Evolutionary conservation across 106 monocot species (phyloP).

Genomic region (Triglochin maritima): DNA sequence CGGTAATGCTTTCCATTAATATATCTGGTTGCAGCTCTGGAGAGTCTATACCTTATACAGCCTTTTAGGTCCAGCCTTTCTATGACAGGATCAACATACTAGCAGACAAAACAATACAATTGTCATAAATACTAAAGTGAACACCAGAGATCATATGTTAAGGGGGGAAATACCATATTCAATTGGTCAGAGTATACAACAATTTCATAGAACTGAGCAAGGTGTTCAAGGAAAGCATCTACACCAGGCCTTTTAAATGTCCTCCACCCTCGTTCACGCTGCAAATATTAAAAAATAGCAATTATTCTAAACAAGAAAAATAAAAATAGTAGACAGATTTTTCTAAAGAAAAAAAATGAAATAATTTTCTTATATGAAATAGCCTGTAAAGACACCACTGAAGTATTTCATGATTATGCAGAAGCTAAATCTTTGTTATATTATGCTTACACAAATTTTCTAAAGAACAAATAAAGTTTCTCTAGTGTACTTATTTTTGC

Average conservation of each 20-base stretch:
- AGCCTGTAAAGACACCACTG: no score
- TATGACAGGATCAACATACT: constrained; percentile 97
- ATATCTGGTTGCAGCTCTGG: constrained; percentile 91
- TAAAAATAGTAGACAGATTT: no score
- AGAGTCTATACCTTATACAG: constrained; percentile 71
- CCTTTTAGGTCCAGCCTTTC: constrained; percentile 94
- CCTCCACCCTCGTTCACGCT: constrained; percentile 98
- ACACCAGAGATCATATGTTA: not conserved
- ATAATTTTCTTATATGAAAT: no score
- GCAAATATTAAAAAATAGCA: constrained; percentile 8
- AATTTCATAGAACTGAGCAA: constrained; percentile 93
- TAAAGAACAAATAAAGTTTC: no score
- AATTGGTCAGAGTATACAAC: constrained; percentile 96
- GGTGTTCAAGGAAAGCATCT: constrained; percentile 91
- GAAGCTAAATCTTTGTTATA: no score
- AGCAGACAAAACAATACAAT: constrained; percentile 7
- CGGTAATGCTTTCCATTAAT: constrained; percentile 88
- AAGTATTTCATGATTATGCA: no score
- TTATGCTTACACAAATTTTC: no score
- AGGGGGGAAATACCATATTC: constrained; percentile 52
- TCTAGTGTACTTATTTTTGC: no score
- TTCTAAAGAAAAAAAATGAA: not conserved
- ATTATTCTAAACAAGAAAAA: not conserved
- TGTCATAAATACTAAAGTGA: not conserved
- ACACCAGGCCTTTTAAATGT: constrained; percentile 97